phyloP scores from a whole-genome alignment of 2,329 filamentous ascomycete species.

The Zymoseptoria passerinii region DNA sequence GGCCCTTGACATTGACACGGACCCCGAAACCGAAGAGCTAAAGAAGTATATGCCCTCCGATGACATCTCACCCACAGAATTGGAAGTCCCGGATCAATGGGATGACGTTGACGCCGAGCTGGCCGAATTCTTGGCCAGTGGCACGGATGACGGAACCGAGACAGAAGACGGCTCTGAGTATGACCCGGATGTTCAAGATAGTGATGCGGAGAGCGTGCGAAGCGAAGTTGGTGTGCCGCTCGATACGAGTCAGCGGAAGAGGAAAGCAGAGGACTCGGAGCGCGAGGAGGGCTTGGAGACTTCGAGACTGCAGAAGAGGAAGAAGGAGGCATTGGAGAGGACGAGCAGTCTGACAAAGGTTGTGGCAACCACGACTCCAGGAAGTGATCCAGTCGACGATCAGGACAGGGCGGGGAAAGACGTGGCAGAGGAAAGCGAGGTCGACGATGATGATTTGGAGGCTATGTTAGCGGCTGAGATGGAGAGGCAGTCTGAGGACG shows the following conservation, averaged over 20 bases:
- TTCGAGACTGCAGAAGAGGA: conserved; percentile 39
- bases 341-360: conserved; percentile 42
- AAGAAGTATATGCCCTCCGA: conserved; percentile 41
- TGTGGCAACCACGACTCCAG: conserved; percentile 19
- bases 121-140: conserved; percentile 60
- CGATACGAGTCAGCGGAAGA: conserved; percentile 21
- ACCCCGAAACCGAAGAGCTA: conserved; percentile 33
- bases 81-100: conserved; percentile 32
- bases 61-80: conserved; percentile 24
- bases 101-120: conserved; percentile 59
- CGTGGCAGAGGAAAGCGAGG: conserved; percentile 21
- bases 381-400: conserved; percentile 33
- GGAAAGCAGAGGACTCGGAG: conserved; percentile 29
- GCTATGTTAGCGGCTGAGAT: conserved; percentile 43
- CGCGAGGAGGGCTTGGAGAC: conserved; percentile 35
- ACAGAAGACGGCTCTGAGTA: conserved; percentile 39
- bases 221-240: conserved; percentile 4
- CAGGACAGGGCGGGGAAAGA: conserved; percentile 20
- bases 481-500: conserved; percentile 19
- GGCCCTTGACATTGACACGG: conserved; percentile 22
- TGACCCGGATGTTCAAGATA: conserved; percentile 36
- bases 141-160: conserved; percentile 46
- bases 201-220: conserved; percentile 18
- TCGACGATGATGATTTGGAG: conserved; percentile 47
- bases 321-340: conserved; percentile 40